Evolutionary conservation across 129 eudicot genomes (phyloP), one percentile per base, ranked within the genome.

Genomic region (Helianthus tuberosus): DNA sequence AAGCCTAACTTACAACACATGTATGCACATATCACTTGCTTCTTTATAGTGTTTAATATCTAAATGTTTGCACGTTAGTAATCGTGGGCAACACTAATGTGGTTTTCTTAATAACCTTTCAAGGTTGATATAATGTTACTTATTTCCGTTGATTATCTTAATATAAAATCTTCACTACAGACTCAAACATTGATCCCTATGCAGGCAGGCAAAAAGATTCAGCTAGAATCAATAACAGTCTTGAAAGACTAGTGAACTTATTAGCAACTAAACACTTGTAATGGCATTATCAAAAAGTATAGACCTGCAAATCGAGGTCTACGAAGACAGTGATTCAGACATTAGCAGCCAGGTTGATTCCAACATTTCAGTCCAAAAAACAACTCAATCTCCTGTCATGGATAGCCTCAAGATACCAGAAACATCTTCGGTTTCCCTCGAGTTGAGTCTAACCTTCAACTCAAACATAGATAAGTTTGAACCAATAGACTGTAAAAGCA

Each of bases 291-390:
- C 75, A 17, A 69, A 68, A 78, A 52, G 8, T 43, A 72, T 79
- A 73, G 76, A 79, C 71, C 75, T 82, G 12, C 83, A 82, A 76
- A 47, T 49, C 8, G 71, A 76, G 53, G 53, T 79, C 76, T 58
- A 64, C 15, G 46, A 79, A 38, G 80, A 75, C 7, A 39, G 72
- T 54, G 78, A 82, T 29, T 85, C 89, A 2, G 75, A 79, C 54
- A 68, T 17, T 47, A 76, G 46, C 64, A 85, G 84, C 80, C 89
- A 82, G 68, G 83, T 76, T 61, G 86, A 73, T 50, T 85, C 86
- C 67, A 85, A 71, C 79, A 46, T 62, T 65, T 80, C 77, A 17
- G 11, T 80, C 32, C 81, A 71, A 63, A 75, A 58, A 27, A 46
- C 77, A 12, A 15, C 53, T 15, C 32, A 51, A 32, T 43, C 71